A percentile compares a stretch with the other conserved stretches of the same genome.
Conservation (phyloP, 495 filamentous ascomycete species). For the Lepraria neglecta region DNA sequence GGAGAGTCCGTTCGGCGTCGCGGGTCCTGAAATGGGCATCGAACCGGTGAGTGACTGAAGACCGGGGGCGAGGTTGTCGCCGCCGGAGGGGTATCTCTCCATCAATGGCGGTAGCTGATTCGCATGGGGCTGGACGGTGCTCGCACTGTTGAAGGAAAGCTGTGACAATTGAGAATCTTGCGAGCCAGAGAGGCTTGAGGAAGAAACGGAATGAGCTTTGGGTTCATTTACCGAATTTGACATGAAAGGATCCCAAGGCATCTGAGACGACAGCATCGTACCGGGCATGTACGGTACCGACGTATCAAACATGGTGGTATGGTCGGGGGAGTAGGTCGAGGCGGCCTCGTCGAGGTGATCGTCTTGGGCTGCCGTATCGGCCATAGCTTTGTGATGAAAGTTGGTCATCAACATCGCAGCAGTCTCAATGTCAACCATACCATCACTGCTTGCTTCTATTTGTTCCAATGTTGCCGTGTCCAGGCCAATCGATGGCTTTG, state of each 20-base stretch:
- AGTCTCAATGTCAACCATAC: slow-evolving; percentile 94
- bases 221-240: slow-evolving; percentile 55
- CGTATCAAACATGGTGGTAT: slow-evolving; percentile 60
- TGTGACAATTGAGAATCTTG: slow-evolving; percentile 59
- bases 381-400: slow-evolving; percentile 93
- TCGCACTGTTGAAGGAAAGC: slow-evolving; percentile 49
- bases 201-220: slow-evolving; percentile 64
- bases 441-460: slow-evolving; percentile 88
- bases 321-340: slow-evolving; percentile 66
- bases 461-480: slow-evolving; percentile 89
- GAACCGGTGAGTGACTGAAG: slow-evolving; percentile 65
- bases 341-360: slow-evolving; percentile 66
- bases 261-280: slow-evolving; percentile 74
- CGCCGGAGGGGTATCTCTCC: slow-evolving; percentile 54
- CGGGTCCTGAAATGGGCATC: slow-evolving; percentile 60
- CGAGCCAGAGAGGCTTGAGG: slow-evolving; percentile 53
- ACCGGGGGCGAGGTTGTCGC: slow-evolving; percentile 53
- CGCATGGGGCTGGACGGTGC: slow-evolving; percentile 48
- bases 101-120: slow-evolving; percentile 60
- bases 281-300: slow-evolving; percentile 67
- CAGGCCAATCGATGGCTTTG: slow-evolving; percentile 76
- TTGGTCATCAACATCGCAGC: slow-evolving; percentile 99
- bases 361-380: slow-evolving; percentile 66
- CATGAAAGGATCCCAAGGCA: slow-evolving; percentile 84
- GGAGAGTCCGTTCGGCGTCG: slow-evolving; percentile 74